Evolutionary conservation across 1,284 basidiomycete genomes (phyloP).

Genomic region (Austroboletus rostrupii): DNA sequence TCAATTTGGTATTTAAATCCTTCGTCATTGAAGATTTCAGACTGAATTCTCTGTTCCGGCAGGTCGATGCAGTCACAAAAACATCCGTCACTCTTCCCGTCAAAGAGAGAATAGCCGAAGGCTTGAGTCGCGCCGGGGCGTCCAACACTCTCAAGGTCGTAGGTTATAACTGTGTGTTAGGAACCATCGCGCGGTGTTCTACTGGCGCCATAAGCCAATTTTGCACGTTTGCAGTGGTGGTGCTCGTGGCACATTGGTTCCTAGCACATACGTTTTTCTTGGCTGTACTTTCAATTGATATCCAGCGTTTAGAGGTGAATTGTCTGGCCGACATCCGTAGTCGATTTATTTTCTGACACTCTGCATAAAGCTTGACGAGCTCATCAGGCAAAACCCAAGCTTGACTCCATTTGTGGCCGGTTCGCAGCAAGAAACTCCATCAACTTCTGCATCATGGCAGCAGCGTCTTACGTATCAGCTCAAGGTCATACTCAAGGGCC

Average conservation of each 20-base stretch:
- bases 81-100: constrained; percentile 89
- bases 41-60: constrained; percentile 9
- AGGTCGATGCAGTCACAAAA: constrained; percentile 87
- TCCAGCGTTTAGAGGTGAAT: constrained; percentile 79
- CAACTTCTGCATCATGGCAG: constrained; percentile 41
- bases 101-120: constrained; percentile 88
- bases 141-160: constrained; percentile 91
- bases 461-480: constrained; percentile 40
- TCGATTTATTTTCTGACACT: constrained; percentile 15
- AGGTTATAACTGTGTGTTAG: constrained; percentile 80
- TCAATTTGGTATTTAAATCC: constrained; percentile 67
- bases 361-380: constrained; percentile 61
- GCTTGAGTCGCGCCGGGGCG: constrained; percentile 82
- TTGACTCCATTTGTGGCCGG: constrained; percentile 38
- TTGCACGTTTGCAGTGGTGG: constrained; percentile 90
- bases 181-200: constrained; percentile 74
- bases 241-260: constrained; percentile 95
- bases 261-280: constrained; percentile 90
- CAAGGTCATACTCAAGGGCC: constrained; percentile 59
- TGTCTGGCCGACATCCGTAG: background rate
- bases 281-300: constrained; percentile 86
- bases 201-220: constrained; percentile 87
- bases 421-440: constrained; percentile 25
- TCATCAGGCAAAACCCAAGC: constrained; percentile 64
- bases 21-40: background rate